A percentile compares a stretch with the other conserved stretches of the same genome.
phyloP scores from a whole-genome alignment of 129 eudicot species.

The Lonicera japonica region DNA sequence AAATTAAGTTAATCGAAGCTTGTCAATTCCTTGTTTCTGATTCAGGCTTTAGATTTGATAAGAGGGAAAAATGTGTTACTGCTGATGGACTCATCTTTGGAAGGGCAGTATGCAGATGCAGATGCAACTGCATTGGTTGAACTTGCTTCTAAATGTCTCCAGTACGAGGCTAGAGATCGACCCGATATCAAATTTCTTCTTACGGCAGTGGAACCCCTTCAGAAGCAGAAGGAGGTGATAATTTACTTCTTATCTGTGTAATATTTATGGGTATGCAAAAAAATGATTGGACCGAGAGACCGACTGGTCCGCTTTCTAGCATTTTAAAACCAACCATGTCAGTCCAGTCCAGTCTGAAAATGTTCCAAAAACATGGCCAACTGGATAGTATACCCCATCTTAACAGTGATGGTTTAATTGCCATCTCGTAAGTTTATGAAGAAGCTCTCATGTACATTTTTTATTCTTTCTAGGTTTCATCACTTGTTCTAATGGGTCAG shows the following conservation, averaged over 20 bases:
- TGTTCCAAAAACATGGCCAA: too few species aligned
- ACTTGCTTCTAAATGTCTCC: constrained; percentile 92
- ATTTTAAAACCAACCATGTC: too few species aligned
- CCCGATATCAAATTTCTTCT: constrained; percentile 89
- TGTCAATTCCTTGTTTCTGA: constrained; percentile 3
- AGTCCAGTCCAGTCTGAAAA: too few species aligned
- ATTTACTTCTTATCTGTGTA: not conserved
- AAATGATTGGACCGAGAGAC: too few species aligned
- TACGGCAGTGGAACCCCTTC: constrained; percentile 82
- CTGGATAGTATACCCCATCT: too few species aligned
- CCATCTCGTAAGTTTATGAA: too few species aligned
- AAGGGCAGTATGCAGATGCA: constrained; percentile 88
- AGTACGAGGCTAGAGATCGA: constrained; percentile 95
- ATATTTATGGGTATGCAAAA: too few species aligned
- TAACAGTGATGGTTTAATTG: too few species aligned
- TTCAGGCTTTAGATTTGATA: constrained; percentile 86
- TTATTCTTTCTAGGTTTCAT: constrained; percentile 65
- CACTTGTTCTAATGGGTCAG: constrained; percentile 75
- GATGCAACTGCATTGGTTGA: constrained; percentile 92
- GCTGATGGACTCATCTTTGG: constrained; percentile 89
- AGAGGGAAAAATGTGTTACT: constrained; percentile 78
- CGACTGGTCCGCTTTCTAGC: too few species aligned
- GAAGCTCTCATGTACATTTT: not conserved
- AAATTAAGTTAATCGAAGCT: not conserved
- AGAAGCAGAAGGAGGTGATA: constrained; percentile 75